phyloP scores from a whole-genome alignment of 129 eudicot genomes.

The Lactuca saligna region DNA sequence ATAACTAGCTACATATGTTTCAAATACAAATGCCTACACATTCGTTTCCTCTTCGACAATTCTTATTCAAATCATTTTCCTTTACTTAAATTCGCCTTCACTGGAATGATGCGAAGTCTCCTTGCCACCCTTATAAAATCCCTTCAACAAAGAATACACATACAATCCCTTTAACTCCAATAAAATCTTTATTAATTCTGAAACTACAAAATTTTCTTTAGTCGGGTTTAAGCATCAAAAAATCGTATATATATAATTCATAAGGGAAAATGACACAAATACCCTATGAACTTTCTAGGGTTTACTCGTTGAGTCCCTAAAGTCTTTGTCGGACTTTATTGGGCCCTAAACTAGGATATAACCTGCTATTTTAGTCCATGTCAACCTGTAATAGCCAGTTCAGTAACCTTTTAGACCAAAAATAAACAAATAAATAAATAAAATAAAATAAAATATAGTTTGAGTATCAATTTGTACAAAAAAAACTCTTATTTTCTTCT shows the following conservation, averaged over 20 bases:
- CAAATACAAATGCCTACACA: slow-evolving; percentile 7
- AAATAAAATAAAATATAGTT: no score
- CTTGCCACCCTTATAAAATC: slow-evolving; percentile 89
- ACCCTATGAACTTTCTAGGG: no score
- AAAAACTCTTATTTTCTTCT: no score
- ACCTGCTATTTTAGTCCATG: no score
- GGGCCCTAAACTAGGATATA: no score
- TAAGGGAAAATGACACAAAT: background rate
- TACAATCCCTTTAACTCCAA: background rate
- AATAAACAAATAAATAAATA: no score
- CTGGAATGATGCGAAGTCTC: slow-evolving; percentile 80
- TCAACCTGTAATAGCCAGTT: no score
- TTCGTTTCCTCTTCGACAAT: slow-evolving; percentile 4
- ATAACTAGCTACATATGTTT: slow-evolving; percentile 16
- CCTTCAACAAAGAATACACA: slow-evolving; percentile 33
- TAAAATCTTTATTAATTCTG: background rate
- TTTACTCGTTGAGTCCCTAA: no score
- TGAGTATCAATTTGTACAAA: no score
- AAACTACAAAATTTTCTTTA: no score
- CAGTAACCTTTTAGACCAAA: no score
- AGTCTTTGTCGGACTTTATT: no score
- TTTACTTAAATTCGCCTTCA: slow-evolving; percentile 59
- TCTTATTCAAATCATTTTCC: slow-evolving; percentile 31
- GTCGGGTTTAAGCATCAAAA: background rate
- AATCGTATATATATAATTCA: background rate